Percentiles rank a stretch among this genome's conserved stretches.
Evolutionary conservation across 2,329 filamentous ascomycete species (phyloP).

Genomic region (Fonsecaea pedrosoi): DNA sequence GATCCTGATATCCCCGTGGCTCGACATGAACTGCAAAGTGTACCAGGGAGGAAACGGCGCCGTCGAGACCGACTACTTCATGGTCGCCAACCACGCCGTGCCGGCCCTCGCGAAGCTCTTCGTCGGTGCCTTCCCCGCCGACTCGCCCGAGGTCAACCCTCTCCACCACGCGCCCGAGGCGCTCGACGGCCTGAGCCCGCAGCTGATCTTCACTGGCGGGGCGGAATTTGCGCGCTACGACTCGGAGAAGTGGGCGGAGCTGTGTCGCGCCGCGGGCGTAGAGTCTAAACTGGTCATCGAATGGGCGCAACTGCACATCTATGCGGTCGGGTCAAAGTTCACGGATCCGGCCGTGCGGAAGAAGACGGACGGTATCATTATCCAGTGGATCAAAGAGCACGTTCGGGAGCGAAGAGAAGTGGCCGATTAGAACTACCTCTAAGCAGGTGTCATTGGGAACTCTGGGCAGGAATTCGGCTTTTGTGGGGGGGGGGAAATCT

Average conservation of each 20-base stretch:
- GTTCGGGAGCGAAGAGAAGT: not conserved
- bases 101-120: constrained; percentile 12
- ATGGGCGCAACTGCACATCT: constrained; percentile 26
- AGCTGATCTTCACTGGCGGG: constrained; percentile 20
- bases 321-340: constrained; percentile 25
- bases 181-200: constrained; percentile 15
- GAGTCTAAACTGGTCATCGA: constrained; percentile 18
- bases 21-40: constrained; percentile 71
- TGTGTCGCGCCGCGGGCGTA: constrained; percentile 12
- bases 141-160: constrained; percentile 23
- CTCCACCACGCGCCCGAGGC: constrained; percentile 7
- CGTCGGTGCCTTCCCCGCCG: constrained; percentile 2
- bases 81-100: constrained; percentile 15
- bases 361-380: constrained; percentile 22
- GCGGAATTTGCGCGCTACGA: constrained; percentile 25
- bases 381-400: constrained; percentile 23
- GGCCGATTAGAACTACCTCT: no score
- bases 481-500: no score
- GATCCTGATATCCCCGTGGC: constrained; percentile 91
- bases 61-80: constrained; percentile 26
- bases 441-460: no score
- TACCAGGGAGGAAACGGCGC: constrained; percentile 24
- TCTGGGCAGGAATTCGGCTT: not conserved
- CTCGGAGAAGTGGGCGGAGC: constrained; percentile 19
- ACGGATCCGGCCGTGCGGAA: constrained; percentile 10